Evolutionary conservation across 2,329 filamentous ascomycete species (phyloP).

Genomic region (Penicillium sp.): DNA sequence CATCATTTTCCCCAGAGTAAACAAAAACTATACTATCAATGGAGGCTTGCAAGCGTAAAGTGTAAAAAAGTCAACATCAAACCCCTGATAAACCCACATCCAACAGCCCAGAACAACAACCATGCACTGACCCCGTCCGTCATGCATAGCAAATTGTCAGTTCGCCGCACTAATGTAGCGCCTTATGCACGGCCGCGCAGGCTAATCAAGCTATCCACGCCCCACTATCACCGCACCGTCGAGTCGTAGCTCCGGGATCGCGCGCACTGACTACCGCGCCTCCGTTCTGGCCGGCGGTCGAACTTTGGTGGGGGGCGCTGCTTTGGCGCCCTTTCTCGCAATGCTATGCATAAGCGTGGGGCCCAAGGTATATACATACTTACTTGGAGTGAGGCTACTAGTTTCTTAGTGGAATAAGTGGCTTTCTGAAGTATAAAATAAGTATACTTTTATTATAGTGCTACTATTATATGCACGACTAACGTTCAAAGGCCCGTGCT

Average conservation of each 20-base stretch:
- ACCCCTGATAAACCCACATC: constrained; percentile 16
- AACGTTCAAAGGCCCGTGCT: constrained; percentile 2
- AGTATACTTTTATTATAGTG: not conserved
- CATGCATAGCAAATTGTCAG: constrained; percentile 24
- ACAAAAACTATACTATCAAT: not conserved
- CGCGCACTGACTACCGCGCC: constrained; percentile 25
- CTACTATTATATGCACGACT: not conserved
- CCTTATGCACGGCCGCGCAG: constrained; percentile 20
- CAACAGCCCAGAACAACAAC: constrained; percentile 2
- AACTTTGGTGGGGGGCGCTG: constrained; percentile 3
- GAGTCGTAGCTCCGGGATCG: constrained; percentile 20
- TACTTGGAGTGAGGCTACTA: not conserved
- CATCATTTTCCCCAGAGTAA: constrained; percentile 6
- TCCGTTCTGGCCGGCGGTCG: constrained; percentile 8
- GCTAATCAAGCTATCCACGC: constrained; percentile 13
- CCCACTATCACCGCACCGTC: constrained; percentile 19
- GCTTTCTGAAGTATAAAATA: not conserved
- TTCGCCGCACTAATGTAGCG: constrained; percentile 26
- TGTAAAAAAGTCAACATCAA: not conserved
- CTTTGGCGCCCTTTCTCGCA: constrained; percentile 10
- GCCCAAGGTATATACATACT: constrained; percentile 8
- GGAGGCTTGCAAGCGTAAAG: not conserved
- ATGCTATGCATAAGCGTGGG: constrained; percentile 25
- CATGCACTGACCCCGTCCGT: constrained; percentile 13
- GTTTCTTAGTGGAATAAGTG: not conserved